Base-by-base conservation (phyloP, 805 yeast species). In the Pichia deserticola region DNA sequence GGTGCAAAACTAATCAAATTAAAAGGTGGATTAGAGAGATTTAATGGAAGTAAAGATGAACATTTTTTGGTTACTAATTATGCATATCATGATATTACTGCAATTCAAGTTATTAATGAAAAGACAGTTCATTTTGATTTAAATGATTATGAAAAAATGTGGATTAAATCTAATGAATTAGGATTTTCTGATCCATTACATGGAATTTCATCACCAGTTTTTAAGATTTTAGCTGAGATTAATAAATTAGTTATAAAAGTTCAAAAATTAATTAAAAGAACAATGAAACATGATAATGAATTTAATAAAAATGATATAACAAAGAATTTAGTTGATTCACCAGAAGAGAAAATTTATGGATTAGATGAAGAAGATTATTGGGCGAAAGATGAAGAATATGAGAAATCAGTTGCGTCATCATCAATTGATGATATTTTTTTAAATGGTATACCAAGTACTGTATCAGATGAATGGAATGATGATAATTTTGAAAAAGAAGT, bases 21-120 rank as follows among this genome's bases (percentile, higher is more conserved):
- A 47, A 74, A 80, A 52, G 92, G 90, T 12, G 92, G 92, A 0
- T 64, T 84, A 20, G 61, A 65, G 40, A 66, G 64, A 39, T 73
- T 81, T 63, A 75, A 74, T 56, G 70, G 68, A 33, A 74, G 76
- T 58, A 77, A 77, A 54, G 82, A 79, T 54, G 78, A 81, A 54
- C 79, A 82, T 53, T 86, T 90, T 84, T 69, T 86, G 46, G 78
- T 84, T 25, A 79, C 88, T 8, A 86, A 82, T 64, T 87, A 84
- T 66, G 88, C 89, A 1, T 87, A 86, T 61, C 93, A 86, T 62
- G 95, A 86, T 61, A 75, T 87, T 34, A 70, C 84, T 54, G 79
- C 90, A 1, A 76, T 82, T 43, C 76, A 84, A 10, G 74, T 79
- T 1, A 72, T 77, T 1, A 70, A 75, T 48, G 78, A 79, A 38